Evolutionary conservation across 169 alveolate genomes (phyloP).

Genomic region (Plasmodium reichenowi): DNA sequence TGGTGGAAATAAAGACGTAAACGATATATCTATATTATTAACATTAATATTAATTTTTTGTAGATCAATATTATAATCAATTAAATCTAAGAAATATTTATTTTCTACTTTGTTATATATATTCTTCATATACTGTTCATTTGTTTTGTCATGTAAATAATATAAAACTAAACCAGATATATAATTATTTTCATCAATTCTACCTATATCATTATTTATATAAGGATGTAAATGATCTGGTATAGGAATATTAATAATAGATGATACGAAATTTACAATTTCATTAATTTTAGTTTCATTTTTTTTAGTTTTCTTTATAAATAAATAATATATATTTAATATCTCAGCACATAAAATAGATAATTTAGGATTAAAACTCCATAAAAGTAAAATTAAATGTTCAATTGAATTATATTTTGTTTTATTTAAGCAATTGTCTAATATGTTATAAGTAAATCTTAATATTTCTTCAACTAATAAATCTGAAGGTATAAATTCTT

Average conservation of each 20-base stretch:
- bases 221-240: slow-evolving; percentile 59
- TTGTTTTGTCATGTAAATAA: slow-evolving; percentile 43
- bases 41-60: slow-evolving; percentile 20
- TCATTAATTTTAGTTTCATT: slow-evolving; percentile 70
- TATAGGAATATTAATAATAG: slow-evolving; percentile 51
- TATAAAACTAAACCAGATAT: slow-evolving; percentile 59
- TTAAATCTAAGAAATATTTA: slow-evolving; percentile 39
- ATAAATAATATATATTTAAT: slow-evolving; percentile 58
- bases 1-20: slow-evolving; percentile 66
- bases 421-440: slow-evolving; percentile 84
- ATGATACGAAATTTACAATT: slow-evolving; percentile 38
- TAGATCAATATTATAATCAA: slow-evolving; percentile 44
- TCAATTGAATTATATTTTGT: slow-evolving; percentile 84
- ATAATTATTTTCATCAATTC: slow-evolving; percentile 62
- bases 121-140: slow-evolving; percentile 54
- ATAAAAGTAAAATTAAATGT: slow-evolving; percentile 62
- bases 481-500: slow-evolving; percentile 60
- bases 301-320: slow-evolving; percentile 70
- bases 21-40: slow-evolving; percentile 35
- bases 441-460: slow-evolving; percentile 81
- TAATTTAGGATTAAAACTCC: slow-evolving; percentile 74
- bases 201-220: slow-evolving; percentile 58
- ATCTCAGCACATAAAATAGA: slow-evolving; percentile 69
- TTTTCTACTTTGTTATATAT: slow-evolving; percentile 54
- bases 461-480: slow-evolving; percentile 66